Conservation (phyloP, 2,329 filamentous ascomycete species). For the Colletotrichum lentis region DNA sequence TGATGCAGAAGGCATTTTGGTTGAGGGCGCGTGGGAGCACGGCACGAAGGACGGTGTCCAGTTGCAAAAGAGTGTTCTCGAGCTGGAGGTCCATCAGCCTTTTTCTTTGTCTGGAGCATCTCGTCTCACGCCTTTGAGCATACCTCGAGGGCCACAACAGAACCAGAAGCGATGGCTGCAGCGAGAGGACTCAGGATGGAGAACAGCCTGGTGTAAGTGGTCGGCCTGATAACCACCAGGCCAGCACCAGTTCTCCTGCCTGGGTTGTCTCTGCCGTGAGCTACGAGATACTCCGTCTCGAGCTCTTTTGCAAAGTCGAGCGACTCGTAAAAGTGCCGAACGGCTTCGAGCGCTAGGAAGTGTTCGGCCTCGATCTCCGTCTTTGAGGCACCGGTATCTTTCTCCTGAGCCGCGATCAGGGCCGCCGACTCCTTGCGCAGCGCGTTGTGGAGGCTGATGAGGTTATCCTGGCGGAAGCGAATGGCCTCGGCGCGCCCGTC, state of each 20-base stretch:
- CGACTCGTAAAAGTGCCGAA: constrained; percentile 51
- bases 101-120: background rate
- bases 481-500: constrained; percentile 55
- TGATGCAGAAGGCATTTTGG: constrained; percentile 32
- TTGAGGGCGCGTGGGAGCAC: constrained; percentile 25
- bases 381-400: constrained; percentile 46
- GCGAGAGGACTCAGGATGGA: constrained; percentile 41
- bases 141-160: constrained; percentile 44
- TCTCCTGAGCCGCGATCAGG: constrained; percentile 51
- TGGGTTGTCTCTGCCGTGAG: constrained; percentile 28
- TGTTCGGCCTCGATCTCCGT: constrained; percentile 50
- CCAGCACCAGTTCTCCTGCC: constrained; percentile 31
- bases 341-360: constrained; percentile 49
- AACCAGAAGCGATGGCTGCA: constrained; percentile 44
- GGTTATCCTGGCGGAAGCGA: constrained; percentile 56
- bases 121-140: constrained; percentile 35
- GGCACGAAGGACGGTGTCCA: constrained; percentile 26
- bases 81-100: constrained; percentile 7
- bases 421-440: constrained; percentile 47
- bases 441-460: constrained; percentile 52
- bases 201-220: constrained; percentile 41
- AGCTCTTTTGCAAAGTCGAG: constrained; percentile 46
- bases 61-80: constrained; percentile 27
- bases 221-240: constrained; percentile 43
- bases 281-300: constrained; percentile 40